These are phyloP conservation scores for Arthrinium puccinioides DNA, from an alignment of 2,329 filamentous ascomycete species.

Conservation along the genomic window DNA sequence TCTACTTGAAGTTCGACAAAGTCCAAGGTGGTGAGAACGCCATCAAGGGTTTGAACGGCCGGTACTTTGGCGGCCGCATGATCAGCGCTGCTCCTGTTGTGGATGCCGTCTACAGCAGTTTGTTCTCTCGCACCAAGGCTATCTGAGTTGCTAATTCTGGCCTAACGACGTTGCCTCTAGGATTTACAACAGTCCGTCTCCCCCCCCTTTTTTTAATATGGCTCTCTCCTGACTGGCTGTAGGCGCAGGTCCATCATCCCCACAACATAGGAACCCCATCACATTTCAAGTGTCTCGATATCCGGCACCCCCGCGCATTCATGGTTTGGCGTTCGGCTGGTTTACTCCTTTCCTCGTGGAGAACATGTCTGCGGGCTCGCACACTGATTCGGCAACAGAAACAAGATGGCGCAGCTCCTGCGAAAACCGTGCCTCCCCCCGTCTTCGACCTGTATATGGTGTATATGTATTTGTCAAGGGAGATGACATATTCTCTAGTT, in stretches of 20 bases:
- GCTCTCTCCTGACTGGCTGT: too few relatives aligned
- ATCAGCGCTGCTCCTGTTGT: slow-evolving; percentile 95
- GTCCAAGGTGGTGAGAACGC: slow-evolving; percentile 94
- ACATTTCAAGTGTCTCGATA: background rate
- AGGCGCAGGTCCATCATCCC: too few relatives aligned
- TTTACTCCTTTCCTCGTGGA: slow-evolving; percentile 4
- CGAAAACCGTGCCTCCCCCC: too few relatives aligned
- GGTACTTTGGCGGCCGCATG: slow-evolving; percentile 87
- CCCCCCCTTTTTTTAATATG: background rate
- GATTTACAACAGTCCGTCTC: slow-evolving; percentile 23
- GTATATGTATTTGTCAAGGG: too few relatives aligned
- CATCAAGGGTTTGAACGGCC: slow-evolving; percentile 93
- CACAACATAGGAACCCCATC: too few relatives aligned
- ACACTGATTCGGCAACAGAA: slow-evolving; percentile 6
- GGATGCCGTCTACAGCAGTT: slow-evolving; percentile 96
- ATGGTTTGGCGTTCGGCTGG: slow-evolving; percentile 3
- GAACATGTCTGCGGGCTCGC: slow-evolving; percentile 1
- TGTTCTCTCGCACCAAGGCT: slow-evolving; percentile 81
- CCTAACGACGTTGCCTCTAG: slow-evolving; percentile 38
- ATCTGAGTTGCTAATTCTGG: slow-evolving; percentile 60
- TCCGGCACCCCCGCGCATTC: background rate
- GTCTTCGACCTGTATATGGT: too few relatives aligned
- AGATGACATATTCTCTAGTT: too few relatives aligned
- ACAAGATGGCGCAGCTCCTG: too few relatives aligned
- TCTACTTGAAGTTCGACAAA: slow-evolving; percentile 97